Evolutionary conservation across 192 early-diverging fungal species (phyloP), one percentile per base, ranked within the genome.

Genomic region (Rhizoclosmatium globosum): DNA sequence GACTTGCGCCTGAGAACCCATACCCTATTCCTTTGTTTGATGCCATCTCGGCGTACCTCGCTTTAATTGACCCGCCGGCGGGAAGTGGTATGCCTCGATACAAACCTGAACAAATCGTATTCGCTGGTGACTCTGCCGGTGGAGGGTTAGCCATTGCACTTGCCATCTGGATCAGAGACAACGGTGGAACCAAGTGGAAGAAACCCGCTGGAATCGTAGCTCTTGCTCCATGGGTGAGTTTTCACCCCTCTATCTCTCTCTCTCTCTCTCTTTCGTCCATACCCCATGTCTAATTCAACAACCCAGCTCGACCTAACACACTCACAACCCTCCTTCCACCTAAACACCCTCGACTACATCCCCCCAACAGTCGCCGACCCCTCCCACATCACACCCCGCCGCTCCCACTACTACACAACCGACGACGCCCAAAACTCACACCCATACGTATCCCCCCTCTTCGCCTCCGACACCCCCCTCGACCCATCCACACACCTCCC

Each of bases 81-180:
- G 76, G 69, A 2, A 47, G 19, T 44, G 76, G 68, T 17, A 45
- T 43, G 56, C 72, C 38, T 0, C 44, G 64, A 38, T 77, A 45
- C 62, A 57, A 57, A 6, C 83, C 80, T 38, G 68, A 77, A 38
- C 66, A 86, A n/a, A 81, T 85, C 64, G 76, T 78, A 19, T 45
- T 82, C 19, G 66, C 74, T 17, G 80, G 86, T n/a, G 79, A 86
- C 59, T 77, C 77, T 17, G 82, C 87, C 3, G 85, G 82, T 0
- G 83, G 76, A 11, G 74, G 78, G 1, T 58, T 84, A 46, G 79
- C 71, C 38, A 68, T 82, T n/a, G 68, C 80, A 21, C 50, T 79
- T 38, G 76, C 89, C 68, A 61, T 92, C 1, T 89, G 87, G 21
- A 84, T 93, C 19, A 81, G 90, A 47, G 88, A 93, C 68, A 80